Evolutionary conservation across 257 asterid genomes (phyloP).

Genomic region (Penstemon newberryi): DNA sequence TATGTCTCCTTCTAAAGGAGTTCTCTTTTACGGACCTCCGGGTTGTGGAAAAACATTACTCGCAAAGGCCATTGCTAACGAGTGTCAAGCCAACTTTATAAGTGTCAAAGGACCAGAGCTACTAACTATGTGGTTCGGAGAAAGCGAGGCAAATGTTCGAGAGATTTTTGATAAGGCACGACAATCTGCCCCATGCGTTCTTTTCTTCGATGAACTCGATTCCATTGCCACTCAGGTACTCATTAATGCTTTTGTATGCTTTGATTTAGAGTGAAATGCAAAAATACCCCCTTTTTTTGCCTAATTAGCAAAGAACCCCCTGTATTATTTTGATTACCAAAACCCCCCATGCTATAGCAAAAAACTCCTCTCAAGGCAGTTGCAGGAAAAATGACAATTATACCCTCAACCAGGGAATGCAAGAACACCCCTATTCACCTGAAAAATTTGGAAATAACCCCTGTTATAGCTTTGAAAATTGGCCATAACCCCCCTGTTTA

Average conservation of each 20-base stretch:
- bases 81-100: constrained; percentile 47
- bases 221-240: constrained; percentile 50
- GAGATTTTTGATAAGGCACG: constrained; percentile 52
- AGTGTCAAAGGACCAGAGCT: constrained; percentile 49
- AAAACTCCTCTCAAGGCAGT: too few relatives aligned
- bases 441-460: too few relatives aligned
- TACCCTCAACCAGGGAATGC: too few relatives aligned
- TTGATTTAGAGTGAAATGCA: background rate
- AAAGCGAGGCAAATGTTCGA: constrained; percentile 51
- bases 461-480: too few relatives aligned
- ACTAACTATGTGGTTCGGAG: constrained; percentile 50
- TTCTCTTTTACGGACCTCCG: constrained; percentile 52
- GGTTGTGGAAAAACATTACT: constrained; percentile 57
- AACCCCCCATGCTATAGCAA: too few relatives aligned
- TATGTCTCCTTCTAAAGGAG: constrained; percentile 53
- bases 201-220: constrained; percentile 54
- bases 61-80: constrained; percentile 53
- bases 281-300: background rate
- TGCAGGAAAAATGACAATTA: too few relatives aligned
- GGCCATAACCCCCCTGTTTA: too few relatives aligned
- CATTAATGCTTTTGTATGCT: background rate
- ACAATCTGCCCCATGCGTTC: constrained; percentile 50
- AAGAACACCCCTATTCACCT: too few relatives aligned
- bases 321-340: background rate
- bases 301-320: too few relatives aligned